phyloP scores from a whole-genome alignment of 2,329 filamentous ascomycete genomes.

The Tolypocladium tropicale region DNA sequence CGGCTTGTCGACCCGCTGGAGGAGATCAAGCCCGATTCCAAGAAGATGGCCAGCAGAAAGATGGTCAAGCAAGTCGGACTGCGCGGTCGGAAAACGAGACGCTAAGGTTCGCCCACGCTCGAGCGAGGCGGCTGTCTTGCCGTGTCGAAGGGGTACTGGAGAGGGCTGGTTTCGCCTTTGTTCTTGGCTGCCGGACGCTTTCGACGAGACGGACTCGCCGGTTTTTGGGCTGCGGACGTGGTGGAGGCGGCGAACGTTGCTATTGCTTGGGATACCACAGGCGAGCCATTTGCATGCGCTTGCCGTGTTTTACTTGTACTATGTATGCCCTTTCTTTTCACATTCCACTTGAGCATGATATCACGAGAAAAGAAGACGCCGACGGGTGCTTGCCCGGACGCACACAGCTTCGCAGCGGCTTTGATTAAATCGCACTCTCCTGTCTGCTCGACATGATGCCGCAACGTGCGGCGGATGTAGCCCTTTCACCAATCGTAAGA shows the following conservation, averaged over 20 bases:
- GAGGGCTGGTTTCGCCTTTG: neutral
- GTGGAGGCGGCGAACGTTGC: neutral
- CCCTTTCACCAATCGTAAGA: no score
- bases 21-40: neutral
- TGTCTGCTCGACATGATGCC: no score
- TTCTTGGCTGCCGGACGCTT: neutral
- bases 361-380: neutral
- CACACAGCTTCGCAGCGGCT: neutral
- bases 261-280: neutral
- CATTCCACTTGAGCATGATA: no score
- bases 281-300: neutral
- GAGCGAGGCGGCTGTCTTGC: neutral
- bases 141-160: neutral
- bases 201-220: neutral
- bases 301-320: neutral
- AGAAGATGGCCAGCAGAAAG: neutral
- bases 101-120: neutral
- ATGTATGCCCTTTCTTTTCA: no score
- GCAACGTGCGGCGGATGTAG: no score
- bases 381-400: neutral
- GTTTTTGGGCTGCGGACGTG: neutral
- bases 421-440: no score
- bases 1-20: neutral
- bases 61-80: no score
- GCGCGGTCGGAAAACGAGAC: neutral